Evolutionary conservation across 2,329 filamentous ascomycete species (phyloP).

Genomic region (Sporothrix pallida): DNA sequence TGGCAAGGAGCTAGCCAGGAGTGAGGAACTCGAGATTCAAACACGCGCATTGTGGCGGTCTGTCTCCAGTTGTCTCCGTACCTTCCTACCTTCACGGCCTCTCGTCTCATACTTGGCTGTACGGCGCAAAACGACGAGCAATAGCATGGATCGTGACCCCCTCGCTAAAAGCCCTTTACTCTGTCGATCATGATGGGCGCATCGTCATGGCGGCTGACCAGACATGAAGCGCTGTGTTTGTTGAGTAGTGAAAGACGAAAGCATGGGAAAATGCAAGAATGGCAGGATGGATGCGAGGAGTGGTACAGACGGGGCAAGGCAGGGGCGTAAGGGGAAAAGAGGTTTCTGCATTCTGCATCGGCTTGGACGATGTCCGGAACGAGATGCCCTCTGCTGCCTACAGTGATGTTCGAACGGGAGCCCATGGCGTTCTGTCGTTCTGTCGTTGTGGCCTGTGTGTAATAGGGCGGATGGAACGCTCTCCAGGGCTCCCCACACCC

Average conservation of each 20-base stretch:
- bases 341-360: neutral
- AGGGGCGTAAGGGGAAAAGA: constrained; percentile 13
- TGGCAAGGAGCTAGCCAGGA: neutral
- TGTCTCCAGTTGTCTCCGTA: neutral
- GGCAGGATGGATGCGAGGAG: neutral
- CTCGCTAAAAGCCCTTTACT: constrained; percentile 30
- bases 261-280: neutral
- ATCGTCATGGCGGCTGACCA: constrained; percentile 12
- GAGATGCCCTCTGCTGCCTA: constrained; percentile 10
- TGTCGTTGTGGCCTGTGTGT: neutral
- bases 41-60: constrained; percentile 20
- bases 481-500: constrained; percentile 15
- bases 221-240: neutral
- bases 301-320: constrained; percentile 6
- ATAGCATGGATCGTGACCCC: constrained; percentile 34
- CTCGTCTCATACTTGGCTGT: constrained; percentile 17
- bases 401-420: constrained; percentile 31
- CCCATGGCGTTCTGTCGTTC: constrained; percentile 11
- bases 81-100: neutral
- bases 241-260: neutral
- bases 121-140: neutral
- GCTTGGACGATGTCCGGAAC: constrained; percentile 28
- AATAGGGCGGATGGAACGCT: neutral
- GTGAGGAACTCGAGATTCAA: neutral
- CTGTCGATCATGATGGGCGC: constrained; percentile 34